Evolutionary conservation across 2,329 filamentous ascomycete species (phyloP).

Genomic region (Alternaria sp.): DNA sequence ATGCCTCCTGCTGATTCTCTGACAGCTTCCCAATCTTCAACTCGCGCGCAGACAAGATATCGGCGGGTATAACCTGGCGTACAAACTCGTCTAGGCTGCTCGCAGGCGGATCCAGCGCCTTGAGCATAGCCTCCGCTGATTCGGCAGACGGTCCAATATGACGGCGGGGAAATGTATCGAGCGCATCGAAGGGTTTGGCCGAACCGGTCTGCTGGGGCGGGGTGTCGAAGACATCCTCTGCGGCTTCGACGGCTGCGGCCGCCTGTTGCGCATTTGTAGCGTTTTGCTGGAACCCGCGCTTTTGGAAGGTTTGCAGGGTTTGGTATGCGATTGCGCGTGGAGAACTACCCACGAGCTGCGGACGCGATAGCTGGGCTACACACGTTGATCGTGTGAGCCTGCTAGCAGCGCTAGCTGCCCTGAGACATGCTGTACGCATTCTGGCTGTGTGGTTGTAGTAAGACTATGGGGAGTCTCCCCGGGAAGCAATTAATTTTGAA

Average conservation of each 20-base stretch:
- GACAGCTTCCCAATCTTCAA: slow-evolving; percentile 60
- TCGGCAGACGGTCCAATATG: slow-evolving; percentile 84
- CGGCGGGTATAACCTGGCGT: slow-evolving; percentile 79
- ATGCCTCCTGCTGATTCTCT: slow-evolving; percentile 54
- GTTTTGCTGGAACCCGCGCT: slow-evolving; percentile 36
- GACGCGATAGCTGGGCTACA: slow-evolving; percentile 30
- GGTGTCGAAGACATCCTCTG: slow-evolving; percentile 44
- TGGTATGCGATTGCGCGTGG: slow-evolving; percentile 26
- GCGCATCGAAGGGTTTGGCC: slow-evolving; percentile 50
- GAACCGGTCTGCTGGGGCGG: slow-evolving; percentile 28
- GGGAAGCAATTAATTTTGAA: not conserved
- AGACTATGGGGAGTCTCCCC: slow-evolving; percentile 6
- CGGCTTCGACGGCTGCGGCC: slow-evolving; percentile 31
- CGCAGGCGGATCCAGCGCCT: slow-evolving; percentile 76
- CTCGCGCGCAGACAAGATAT: slow-evolving; percentile 74
- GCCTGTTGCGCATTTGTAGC: slow-evolving; percentile 26
- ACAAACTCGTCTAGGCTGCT: slow-evolving; percentile 83
- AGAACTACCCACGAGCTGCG: slow-evolving; percentile 26
- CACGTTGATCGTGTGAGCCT: slow-evolving; percentile 35
- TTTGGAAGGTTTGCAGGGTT: slow-evolving; percentile 26
- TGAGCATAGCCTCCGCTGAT: slow-evolving; percentile 80
- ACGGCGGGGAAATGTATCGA: slow-evolving; percentile 76
- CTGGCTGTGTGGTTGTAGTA: slow-evolving; percentile 14
- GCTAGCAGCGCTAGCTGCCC: slow-evolving; percentile 41
- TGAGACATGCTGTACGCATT: slow-evolving; percentile 45